phyloP scores from a whole-genome alignment of 2,329 filamentous ascomycete genomes.

The Fusarium floridanum region DNA sequence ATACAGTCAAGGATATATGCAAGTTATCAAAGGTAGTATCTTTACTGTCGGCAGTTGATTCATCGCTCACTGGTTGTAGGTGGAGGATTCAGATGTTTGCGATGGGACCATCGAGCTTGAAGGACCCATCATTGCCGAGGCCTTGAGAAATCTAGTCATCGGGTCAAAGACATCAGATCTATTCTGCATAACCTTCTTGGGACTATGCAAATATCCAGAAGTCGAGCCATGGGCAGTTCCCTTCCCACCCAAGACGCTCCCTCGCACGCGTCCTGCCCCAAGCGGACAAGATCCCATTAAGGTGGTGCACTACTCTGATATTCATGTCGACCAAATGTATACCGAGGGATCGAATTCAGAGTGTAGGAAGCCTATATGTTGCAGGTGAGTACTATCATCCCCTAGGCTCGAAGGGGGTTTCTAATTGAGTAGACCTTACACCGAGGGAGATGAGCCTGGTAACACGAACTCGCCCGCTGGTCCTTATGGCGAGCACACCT shows the following conservation, averaged over 20 bases:
- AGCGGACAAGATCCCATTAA: slow-evolving; percentile 63
- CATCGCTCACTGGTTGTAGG: slow-evolving; percentile 45
- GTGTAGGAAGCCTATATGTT: slow-evolving; percentile 72
- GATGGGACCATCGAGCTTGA: slow-evolving; percentile 64
- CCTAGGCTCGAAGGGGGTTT: background rate
- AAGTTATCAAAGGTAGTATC: slow-evolving; percentile 49
- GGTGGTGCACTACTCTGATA: slow-evolving; percentile 71
- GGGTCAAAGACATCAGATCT: slow-evolving; percentile 63
- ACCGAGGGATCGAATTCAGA: slow-evolving; percentile 64
- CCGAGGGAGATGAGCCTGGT: slow-evolving; percentile 60
- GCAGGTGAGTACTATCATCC: slow-evolving; percentile 54
- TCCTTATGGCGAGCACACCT: slow-evolving; percentile 65
- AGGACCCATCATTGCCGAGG: slow-evolving; percentile 65
- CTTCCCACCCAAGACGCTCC: slow-evolving; percentile 59
- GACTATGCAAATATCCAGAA: slow-evolving; percentile 64
- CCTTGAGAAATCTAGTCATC: slow-evolving; percentile 60
- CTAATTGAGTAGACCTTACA: slow-evolving; percentile 56
- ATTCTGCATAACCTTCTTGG: slow-evolving; percentile 66
- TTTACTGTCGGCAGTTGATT: too few species aligned
- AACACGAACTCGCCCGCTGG: slow-evolving; percentile 64
- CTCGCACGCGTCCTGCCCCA: slow-evolving; percentile 52
- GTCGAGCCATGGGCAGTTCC: slow-evolving; percentile 58
- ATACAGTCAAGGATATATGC: slow-evolving; percentile 49
- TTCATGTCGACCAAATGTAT: slow-evolving; percentile 70
- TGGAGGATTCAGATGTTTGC: slow-evolving; percentile 68